Evolutionary conservation across 805 yeast genomes (phyloP), one percentile per base, ranked within the genome.

Genomic region (Pichia pseudocactophila): DNA sequence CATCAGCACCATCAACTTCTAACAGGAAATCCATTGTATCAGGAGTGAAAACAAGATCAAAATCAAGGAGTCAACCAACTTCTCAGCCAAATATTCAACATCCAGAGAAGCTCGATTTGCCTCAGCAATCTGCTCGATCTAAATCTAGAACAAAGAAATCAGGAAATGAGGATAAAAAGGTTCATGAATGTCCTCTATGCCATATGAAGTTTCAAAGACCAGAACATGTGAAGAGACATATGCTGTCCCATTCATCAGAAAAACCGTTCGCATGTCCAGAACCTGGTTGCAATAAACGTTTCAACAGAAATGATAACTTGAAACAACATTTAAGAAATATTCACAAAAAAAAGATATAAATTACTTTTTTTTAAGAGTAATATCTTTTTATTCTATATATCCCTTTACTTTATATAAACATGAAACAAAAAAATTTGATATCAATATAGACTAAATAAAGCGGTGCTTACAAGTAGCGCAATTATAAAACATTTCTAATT

Each of bases 161-260:
- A 4, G 54, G 49, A 31, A 56, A 64, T 50, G 64, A 66, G 40
- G 69, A 72, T 39, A 77, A 75, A 53, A 80, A 78, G 57, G 66
- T 68, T 39, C 84, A 80, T 57, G 69, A 68, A 49, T 80, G 87
- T 61, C 83, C 83, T 2, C 56, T 78, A 34, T 78, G 86, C 55
- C 75, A 72, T 37, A 69, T 77, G 32, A 60, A 72, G 39, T 79
- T 79, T 65, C 85, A 78, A 56, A 60, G 83, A 49, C 82, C 87
- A 2, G 87, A 80, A 52, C 87, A 80, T 57, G 87, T 80, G 25
- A 80, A 76, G 56, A 58, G 85, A 47, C 78, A 76, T 52, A 66
- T 76, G 71, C 69, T 76, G 54, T 66, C 74, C 34, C 81, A 76
- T 56, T 70, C 77, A 5, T 62, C 72, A 10, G 80, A 75, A 48